A percentile compares a stretch with the other conserved stretches of the same genome.
phyloP scores from a whole-genome alignment of 371 early-diverging fungal genomes.

The Paramicrosporidium saccamoebae region DNA sequence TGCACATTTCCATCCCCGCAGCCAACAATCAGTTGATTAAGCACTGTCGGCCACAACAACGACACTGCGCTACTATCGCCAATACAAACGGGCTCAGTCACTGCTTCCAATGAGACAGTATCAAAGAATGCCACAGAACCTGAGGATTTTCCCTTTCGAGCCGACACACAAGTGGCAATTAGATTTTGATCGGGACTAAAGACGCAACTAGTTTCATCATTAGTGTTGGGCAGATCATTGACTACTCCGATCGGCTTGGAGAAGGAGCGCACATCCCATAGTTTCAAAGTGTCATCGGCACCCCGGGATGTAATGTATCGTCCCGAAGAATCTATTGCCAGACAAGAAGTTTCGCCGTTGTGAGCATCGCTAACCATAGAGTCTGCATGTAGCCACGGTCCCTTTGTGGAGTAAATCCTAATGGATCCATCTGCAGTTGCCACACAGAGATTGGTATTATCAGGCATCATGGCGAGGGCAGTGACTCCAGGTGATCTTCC shows the following conservation, averaged over 20 bases:
- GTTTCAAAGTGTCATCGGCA: slow-evolving; percentile 56
- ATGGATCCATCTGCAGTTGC: slow-evolving; percentile 22
- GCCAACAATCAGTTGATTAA: too few relatives aligned
- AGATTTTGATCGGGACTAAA: slow-evolving; percentile 70
- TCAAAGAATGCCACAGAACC: too few relatives aligned
- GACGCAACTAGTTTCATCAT: slow-evolving; percentile 43
- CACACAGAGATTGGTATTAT: background rate
- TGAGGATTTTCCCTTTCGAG: too few relatives aligned
- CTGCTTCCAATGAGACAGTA: too few relatives aligned
- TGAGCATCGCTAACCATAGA: slow-evolving; percentile 13
- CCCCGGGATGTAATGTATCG: slow-evolving; percentile 29
- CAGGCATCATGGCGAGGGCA: slow-evolving; percentile 3
- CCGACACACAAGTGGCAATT: too few relatives aligned
- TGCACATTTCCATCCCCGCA: too few relatives aligned
- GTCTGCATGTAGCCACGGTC: slow-evolving; percentile 13
- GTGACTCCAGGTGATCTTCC: slow-evolving; percentile 8
- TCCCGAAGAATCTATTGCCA: slow-evolving; percentile 24
- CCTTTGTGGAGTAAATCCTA: slow-evolving; percentile 16
- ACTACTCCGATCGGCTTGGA: slow-evolving; percentile 19
- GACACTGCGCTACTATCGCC: too few relatives aligned
- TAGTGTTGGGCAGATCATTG: slow-evolving; percentile 17
- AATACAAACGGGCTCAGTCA: too few relatives aligned
- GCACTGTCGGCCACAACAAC: too few relatives aligned
- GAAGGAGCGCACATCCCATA: slow-evolving; percentile 60
- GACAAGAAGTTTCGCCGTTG: slow-evolving; percentile 23